Evolutionary conservation across 2,329 filamentous ascomycete species (phyloP).

Genomic region (Penicillium sp.): DNA sequence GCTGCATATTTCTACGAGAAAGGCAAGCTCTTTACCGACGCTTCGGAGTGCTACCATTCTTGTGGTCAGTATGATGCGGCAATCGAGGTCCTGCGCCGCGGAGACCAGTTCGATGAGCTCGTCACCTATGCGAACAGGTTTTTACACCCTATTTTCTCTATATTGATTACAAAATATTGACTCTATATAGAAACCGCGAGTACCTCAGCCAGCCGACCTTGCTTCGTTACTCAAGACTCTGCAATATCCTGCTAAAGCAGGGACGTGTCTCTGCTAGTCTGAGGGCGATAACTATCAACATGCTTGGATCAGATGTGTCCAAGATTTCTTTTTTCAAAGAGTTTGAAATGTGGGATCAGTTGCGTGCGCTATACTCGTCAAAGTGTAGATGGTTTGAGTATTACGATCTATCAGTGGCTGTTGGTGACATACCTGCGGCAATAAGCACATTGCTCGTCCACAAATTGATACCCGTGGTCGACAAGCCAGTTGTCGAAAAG

Average conservation of each 20-base stretch:
- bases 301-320: constrained; percentile 14
- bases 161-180: neutral
- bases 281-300: constrained; percentile 13
- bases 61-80: constrained; percentile 17
- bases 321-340: constrained; percentile 20
- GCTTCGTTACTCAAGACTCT: constrained; percentile 16
- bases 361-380: constrained; percentile 7
- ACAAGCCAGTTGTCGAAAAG: neutral
- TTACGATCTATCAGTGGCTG: constrained; percentile 10
- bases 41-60: constrained; percentile 15
- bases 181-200: constrained; percentile 2
- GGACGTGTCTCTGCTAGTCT: constrained; percentile 17
- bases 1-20: constrained; percentile 18
- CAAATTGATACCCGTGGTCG: constrained; percentile 1
- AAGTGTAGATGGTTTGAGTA: constrained; percentile 12
- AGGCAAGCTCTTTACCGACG: constrained; percentile 8
- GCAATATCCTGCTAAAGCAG: constrained; percentile 20
- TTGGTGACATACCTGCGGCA: constrained; percentile 8
- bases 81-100: constrained; percentile 15
- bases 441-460: constrained; percentile 4
- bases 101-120: constrained; percentile 17
- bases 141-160: neutral
- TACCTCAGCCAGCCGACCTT: constrained; percentile 2
- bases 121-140: constrained; percentile 18
- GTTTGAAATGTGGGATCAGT: constrained; percentile 18